Evolutionary conservation across 1,284 basidiomycete species (phyloP), one percentile per base, ranked within the genome.

Genomic region (Austroboletus novae-zelandiae): DNA sequence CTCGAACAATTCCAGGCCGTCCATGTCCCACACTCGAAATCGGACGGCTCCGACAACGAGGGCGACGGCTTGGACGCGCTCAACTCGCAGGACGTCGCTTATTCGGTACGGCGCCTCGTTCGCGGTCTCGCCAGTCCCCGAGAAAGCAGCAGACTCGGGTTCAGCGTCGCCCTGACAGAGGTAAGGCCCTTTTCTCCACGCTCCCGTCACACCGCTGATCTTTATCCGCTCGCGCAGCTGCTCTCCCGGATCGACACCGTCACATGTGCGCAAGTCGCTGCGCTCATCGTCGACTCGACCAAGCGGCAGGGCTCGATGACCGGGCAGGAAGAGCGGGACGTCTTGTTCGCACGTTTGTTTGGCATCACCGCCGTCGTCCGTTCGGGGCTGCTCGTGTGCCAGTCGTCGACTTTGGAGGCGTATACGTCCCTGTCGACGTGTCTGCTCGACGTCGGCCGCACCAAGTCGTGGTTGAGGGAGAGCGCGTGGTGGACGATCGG

Each of bases 111-210:
- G 54, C 72, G 94, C 32, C 77, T 97, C 29, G 74, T 95, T 30
- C 77, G 93, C 39, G 96, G 96, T 17, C 75, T 99, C 25, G 93
- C 90, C 0, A 94, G 91, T 69, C 90, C 94, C 2, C 77, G 95
- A 57, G 94, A 98, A 69, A 94, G 91, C 70, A 94, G 93, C 66
- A 75, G 96, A 57, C 74, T 97, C 32, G 96, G 96, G 13, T 99
- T 98, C 66, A 92, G 95, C 9, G 95, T 98, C 40, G 93, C 94
- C 17, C 75, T 99, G 58, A 94, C 96, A 1, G 95, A 98, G 78
- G 94, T 94, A 62, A 57, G 84, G 74, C 15, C 13, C 30, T 13
- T 49, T 15, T 49, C 34, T 8, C 5, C 5, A 20, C 17, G 10
- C 17, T 23, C 9, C 37, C 3, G 1, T 3, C 11, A 9, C 17